Percentiles rank a stretch among this genome's conserved stretches.
Evolutionary conservation across 2,329 filamentous ascomycete genomes (phyloP).

Genomic region (Metarhizium robertsii): DNA sequence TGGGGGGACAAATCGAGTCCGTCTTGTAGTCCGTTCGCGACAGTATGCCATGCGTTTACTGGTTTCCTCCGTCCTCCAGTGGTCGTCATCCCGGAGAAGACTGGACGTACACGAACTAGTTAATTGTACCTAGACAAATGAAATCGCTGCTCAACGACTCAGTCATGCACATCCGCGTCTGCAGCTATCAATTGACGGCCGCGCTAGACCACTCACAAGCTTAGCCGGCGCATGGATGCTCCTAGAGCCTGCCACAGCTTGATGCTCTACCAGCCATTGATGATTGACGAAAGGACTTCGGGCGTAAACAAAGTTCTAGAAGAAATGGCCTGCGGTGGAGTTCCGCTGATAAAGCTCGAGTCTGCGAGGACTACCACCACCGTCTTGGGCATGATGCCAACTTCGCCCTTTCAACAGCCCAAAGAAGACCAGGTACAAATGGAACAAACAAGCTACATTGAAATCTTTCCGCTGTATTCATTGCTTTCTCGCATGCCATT

Average conservation of each 20-base stretch:
- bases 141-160: background rate
- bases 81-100: background rate
- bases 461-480: background rate
- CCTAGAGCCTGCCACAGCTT: too few species aligned
- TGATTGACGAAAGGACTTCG: too few species aligned
- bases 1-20: background rate
- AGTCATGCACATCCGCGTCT: constrained; percentile 2
- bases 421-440: too few species aligned
- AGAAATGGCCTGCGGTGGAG: too few species aligned
- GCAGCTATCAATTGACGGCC: background rate
- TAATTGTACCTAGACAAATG: too few species aligned
- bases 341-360: too few species aligned
- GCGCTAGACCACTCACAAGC: background rate
- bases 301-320: too few species aligned
- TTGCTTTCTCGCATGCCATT: background rate
- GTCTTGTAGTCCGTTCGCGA: background rate
- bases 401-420: background rate
- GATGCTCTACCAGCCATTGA: too few species aligned
- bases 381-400: background rate
- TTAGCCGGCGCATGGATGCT: too few species aligned
- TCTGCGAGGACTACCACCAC: background rate
- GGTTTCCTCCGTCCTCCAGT: background rate
- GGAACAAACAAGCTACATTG: background rate
- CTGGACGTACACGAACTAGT: background rate
- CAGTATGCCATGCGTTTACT: too few species aligned